A percentile compares a stretch with the other conserved stretches of the same genome.
Conservation (phyloP, 1,139 yeast species). For the Spencermartinsiella ligniputridi region DNA sequence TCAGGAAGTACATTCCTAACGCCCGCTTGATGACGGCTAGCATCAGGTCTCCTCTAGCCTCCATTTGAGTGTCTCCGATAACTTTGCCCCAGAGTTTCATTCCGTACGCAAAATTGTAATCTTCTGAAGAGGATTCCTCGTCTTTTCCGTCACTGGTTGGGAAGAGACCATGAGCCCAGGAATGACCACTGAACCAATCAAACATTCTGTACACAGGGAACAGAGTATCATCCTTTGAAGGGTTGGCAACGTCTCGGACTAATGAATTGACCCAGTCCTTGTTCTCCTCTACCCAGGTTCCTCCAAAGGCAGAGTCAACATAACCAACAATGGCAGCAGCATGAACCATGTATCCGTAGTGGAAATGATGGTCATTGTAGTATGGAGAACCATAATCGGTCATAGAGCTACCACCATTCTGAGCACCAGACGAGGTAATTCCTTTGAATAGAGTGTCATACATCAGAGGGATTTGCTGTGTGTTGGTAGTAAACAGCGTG, state of each 20-base stretch:
- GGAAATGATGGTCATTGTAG: conserved; percentile 81
- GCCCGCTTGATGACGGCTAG: conserved; percentile 59
- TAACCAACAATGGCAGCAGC: conserved; percentile 74
- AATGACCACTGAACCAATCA: conserved; percentile 80
- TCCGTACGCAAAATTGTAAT: conserved; percentile 74
- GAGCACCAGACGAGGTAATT: conserved; percentile 59
- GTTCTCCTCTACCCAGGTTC: conserved; percentile 62
- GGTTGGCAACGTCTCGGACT: conserved; percentile 76
- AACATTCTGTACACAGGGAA: conserved; percentile 77
- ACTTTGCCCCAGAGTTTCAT: conserved; percentile 79
- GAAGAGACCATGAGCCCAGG: conserved; percentile 79
- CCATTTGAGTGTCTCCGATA: conserved; percentile 68
- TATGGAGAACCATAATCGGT: conserved; percentile 64
- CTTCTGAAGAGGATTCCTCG: conserved; percentile 79
- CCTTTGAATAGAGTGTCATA: conserved; percentile 69
- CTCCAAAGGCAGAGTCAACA: conserved; percentile 55
- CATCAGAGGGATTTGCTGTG: conserved; percentile 55
- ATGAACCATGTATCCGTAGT: conserved; percentile 71
- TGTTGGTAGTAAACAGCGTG: conserved; percentile 45
- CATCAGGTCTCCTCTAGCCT: conserved; percentile 73
- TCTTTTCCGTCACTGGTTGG: conserved; percentile 71
- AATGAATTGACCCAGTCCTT: conserved; percentile 62
- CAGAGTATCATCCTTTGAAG: conserved; percentile 51
- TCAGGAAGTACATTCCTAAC: conserved; percentile 58
- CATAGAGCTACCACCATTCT: conserved; percentile 44